A percentile compares a stretch with the other conserved stretches of the same genome.
These are phyloP conservation scores for Xylariaceae sp. DNA, from an alignment of 2,329 filamentous ascomycete species.

Conservation along the genomic window DNA sequence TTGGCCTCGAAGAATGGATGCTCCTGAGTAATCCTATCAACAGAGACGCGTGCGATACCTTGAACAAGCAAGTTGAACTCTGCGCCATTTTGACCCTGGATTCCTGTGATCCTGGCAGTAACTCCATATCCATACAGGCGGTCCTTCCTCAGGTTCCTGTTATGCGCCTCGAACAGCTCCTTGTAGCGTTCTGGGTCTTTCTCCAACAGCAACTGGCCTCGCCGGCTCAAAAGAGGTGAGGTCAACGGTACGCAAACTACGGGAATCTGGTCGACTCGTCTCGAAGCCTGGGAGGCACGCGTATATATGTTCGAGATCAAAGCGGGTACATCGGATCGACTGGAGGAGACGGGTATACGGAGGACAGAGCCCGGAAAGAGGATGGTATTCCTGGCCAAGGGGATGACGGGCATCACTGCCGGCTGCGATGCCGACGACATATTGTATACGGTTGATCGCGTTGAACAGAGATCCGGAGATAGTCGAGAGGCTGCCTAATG, in stretches of 20 bases:
- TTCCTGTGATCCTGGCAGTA: constrained; percentile 71
- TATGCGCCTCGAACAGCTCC: constrained; percentile 47
- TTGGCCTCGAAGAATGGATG: constrained; percentile 83
- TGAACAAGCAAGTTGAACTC: constrained; percentile 85
- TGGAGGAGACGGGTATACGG: constrained; percentile 73
- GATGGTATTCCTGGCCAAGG: constrained; percentile 74
- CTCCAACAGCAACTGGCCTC: constrained; percentile 72
- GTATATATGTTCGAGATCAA: constrained; percentile 83
- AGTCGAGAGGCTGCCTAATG: no score
- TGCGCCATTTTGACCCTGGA: constrained; percentile 69
- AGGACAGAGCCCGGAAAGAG: constrained; percentile 82
- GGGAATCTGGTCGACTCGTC: constrained; percentile 63
- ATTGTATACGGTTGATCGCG: no score
- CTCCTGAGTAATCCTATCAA: constrained; percentile 72
- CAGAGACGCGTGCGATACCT: constrained; percentile 70
- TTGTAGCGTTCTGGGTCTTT: constrained; percentile 52
- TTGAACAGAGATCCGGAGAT: no score
- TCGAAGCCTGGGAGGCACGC: constrained; percentile 63
- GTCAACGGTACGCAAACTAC: constrained; percentile 85
- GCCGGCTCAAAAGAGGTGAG: constrained; percentile 67
- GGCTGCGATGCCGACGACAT: constrained; percentile 32
- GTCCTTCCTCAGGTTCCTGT: constrained; percentile 56
- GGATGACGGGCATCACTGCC: constrained; percentile 68
- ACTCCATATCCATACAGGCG: constrained; percentile 84
- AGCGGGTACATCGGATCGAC: constrained; percentile 82